phyloP scores from a whole-genome alignment of 2,329 filamentous ascomycete species.

The Xylariaceae sp. region DNA sequence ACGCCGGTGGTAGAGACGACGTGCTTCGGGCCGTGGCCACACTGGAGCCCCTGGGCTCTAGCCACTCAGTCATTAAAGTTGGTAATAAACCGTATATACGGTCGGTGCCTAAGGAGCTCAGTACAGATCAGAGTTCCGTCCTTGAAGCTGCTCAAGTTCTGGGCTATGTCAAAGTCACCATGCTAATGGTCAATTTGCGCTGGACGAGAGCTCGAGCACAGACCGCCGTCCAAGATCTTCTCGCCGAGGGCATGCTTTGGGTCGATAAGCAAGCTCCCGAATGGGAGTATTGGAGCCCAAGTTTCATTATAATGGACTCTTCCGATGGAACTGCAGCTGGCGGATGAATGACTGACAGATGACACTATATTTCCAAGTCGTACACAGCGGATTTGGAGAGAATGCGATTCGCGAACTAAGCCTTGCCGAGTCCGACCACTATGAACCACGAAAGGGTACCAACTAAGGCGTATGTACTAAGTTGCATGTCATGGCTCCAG shows the following conservation, averaged over 20 bases:
- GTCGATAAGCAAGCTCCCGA: constrained; percentile 80
- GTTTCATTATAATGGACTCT: constrained; percentile 51
- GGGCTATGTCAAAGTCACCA: constrained; percentile 82
- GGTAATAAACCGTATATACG: constrained; percentile 83
- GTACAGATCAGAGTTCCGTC: constrained; percentile 86
- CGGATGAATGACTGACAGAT: constrained; percentile 16
- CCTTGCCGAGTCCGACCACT: not conserved
- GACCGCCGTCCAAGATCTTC: constrained; percentile 84
- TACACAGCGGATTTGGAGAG: not conserved
- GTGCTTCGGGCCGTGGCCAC: constrained; percentile 83
- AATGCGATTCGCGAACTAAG: not conserved
- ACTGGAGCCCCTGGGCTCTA: constrained; percentile 78
- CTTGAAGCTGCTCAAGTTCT: constrained; percentile 86
- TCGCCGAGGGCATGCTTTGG: constrained; percentile 89
- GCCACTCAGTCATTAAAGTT: constrained; percentile 78
- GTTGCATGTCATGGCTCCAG: not conserved
- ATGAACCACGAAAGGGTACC: not conserved
- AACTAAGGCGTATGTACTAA: not conserved
- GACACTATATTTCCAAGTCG: not conserved
- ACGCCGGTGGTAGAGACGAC: constrained; percentile 59
- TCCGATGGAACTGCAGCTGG: constrained; percentile 11
- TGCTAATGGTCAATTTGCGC: constrained; percentile 77
- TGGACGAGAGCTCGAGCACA: constrained; percentile 83
- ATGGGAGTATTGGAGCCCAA: constrained; percentile 90
- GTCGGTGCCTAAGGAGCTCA: constrained; percentile 90